These are phyloP conservation scores for Claviceps digitariae DNA, from an alignment of 2,329 filamentous ascomycete genomes.

Conservation along the genomic window DNA sequence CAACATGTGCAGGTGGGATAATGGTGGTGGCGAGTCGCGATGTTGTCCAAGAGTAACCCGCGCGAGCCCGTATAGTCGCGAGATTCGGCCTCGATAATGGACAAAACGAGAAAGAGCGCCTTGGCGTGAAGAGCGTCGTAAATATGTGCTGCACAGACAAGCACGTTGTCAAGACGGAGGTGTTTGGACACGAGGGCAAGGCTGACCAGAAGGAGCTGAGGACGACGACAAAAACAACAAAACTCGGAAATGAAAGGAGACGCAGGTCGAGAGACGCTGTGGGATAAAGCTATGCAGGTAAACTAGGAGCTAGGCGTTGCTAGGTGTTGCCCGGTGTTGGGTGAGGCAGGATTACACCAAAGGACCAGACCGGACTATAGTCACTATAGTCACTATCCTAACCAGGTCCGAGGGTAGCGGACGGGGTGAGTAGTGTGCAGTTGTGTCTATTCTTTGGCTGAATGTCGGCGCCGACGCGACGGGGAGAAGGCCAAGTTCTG, in stretches of 20 bases:
- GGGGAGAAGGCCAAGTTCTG: neutral
- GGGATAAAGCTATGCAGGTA: neutral
- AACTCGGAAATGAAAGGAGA: neutral
- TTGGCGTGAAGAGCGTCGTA: no score
- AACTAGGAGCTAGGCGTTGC: neutral
- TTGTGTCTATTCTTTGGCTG: neutral
- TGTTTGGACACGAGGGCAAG: neutral
- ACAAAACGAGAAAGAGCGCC: neutral
- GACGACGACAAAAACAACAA: neutral
- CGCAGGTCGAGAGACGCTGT: neutral
- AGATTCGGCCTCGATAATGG: neutral
- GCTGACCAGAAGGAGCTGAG: no score
- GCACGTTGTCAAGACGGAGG: neutral
- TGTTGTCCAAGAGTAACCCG: no score
- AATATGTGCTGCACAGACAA: no score
- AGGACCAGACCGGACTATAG: neutral
- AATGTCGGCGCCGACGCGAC: neutral
- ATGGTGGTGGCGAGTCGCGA: no score
- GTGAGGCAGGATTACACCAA: neutral
- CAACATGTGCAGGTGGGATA: neutral
- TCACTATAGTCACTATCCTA: neutral
- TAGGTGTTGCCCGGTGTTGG: neutral
- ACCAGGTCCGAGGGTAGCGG: neutral
- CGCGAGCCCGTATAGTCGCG: neutral
- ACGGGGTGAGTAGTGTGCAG: neutral